Evolutionary conservation across 73 alveolate species (phyloP).

Genomic region (Tetrahymena elliotti): DNA sequence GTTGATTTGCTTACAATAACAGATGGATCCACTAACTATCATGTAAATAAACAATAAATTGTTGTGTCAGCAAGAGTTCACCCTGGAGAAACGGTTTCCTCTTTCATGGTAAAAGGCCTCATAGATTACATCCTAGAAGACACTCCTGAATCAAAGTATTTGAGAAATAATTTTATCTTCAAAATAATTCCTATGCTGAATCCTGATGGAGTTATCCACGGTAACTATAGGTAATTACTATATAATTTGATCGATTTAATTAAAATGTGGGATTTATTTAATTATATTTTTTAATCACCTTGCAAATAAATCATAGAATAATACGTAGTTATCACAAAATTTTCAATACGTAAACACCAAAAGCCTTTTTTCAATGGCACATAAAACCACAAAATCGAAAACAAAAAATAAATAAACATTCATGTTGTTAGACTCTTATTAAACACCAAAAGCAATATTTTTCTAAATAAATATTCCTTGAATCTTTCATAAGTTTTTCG

Average conservation of each 20-base stretch:
- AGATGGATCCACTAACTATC: neutral
- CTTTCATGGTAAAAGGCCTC: conserved; percentile 86
- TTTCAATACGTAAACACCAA: neutral
- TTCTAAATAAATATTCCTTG: too few relatives aligned
- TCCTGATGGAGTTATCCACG: conserved; percentile 90
- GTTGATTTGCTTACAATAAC: conserved; percentile 15
- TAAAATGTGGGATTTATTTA: conserved; percentile 59
- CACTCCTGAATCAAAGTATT: conserved; percentile 62
- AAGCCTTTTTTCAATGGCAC: neutral
- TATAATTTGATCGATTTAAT: conserved; percentile 74
- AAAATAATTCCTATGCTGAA: conserved; percentile 89
- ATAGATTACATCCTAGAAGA: conserved; percentile 62
- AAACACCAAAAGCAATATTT: too few relatives aligned
- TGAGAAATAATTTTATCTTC: conserved; percentile 78
- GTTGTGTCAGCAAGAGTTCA: conserved; percentile 87
- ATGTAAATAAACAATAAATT: conserved; percentile 46
- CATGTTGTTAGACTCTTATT: too few relatives aligned
- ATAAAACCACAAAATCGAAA: too few relatives aligned
- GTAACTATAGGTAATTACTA: conserved; percentile 71
- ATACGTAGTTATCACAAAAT: neutral
- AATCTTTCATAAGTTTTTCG: too few relatives aligned
- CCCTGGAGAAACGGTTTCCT: conserved; percentile 91
- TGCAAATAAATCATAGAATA: neutral
- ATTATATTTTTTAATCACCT: neutral
- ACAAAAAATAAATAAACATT: too few relatives aligned